Evolutionary conservation across 2,329 filamentous ascomycete genomes (phyloP).

Genomic region (Calonectria pseudoreteaudii): DNA sequence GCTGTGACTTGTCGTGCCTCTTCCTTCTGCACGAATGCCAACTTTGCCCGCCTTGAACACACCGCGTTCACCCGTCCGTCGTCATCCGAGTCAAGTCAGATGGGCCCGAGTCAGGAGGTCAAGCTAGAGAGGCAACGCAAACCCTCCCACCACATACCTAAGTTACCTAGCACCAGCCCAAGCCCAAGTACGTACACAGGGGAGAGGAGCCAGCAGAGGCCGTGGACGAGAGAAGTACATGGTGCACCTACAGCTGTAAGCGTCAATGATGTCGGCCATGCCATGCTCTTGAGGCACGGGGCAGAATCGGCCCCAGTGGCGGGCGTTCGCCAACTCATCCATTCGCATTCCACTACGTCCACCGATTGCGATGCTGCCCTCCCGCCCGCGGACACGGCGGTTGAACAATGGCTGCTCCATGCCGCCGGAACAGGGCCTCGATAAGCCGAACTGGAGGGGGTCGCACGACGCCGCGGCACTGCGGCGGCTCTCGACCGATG

Average conservation of each 20-base stretch:
- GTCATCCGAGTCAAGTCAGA: conserved; percentile 46
- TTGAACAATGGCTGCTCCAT: conserved; percentile 21
- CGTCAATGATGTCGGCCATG: conserved; percentile 4
- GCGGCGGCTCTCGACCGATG: conserved; percentile 15
- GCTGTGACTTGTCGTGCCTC: neutral
- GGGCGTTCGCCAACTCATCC: conserved; percentile 9
- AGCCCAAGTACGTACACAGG: conserved; percentile 1
- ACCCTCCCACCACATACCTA: conserved; percentile 17
- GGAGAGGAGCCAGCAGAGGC: neutral
- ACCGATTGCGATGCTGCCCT: neutral
- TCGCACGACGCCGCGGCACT: conserved; percentile 1
- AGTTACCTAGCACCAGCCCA: conserved; percentile 3
- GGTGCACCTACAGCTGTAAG: conserved; percentile 17
- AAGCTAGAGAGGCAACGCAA: conserved; percentile 22
- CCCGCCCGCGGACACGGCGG: conserved; percentile 21
- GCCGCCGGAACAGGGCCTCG: conserved; percentile 28
- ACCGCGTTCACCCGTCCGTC: conserved; percentile 34
- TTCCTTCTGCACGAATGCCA: conserved; percentile 7
- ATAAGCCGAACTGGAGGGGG: conserved; percentile 20
- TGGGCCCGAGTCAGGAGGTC: conserved; percentile 43
- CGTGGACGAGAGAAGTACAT: conserved; percentile 11
- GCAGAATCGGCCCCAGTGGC: conserved; percentile 29
- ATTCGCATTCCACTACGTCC: conserved; percentile 3
- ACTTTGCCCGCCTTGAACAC: conserved; percentile 28
- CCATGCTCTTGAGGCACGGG: conserved; percentile 1